phyloP scores from a whole-genome alignment of 352 stramenopile genomes.

The Phytophthora ohioensis region DNA sequence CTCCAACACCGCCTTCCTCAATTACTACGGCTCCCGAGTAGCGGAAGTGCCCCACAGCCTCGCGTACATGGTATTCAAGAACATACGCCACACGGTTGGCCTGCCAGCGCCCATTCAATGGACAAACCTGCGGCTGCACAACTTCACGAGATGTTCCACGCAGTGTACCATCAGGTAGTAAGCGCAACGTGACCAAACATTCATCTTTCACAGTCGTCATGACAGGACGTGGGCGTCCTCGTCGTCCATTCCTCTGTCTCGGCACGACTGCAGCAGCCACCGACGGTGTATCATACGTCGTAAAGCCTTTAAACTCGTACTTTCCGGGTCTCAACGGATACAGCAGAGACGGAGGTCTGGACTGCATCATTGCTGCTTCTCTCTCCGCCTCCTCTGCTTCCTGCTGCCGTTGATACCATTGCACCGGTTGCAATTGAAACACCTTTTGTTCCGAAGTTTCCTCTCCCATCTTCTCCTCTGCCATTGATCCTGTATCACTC shows the following conservation, averaged over 20 bases:
- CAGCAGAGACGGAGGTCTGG: conserved; percentile 38
- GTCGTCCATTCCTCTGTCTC: conserved; percentile 27
- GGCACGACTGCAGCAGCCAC: conserved; percentile 1
- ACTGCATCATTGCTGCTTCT: conserved; percentile 22
- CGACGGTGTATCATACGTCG: conserved; percentile 44
- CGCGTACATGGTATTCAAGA: conserved; percentile 71
- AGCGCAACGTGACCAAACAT: conserved; percentile 72
- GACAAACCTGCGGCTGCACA: conserved; percentile 66
- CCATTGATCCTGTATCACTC: conserved; percentile 12
- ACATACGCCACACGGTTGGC: conserved; percentile 63
- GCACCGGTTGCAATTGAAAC: conserved; percentile 41
- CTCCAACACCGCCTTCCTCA: conserved; percentile 14
- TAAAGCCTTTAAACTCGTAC: conserved; percentile 76
- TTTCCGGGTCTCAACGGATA: conserved; percentile 64
- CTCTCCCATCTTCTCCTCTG: not conserved
- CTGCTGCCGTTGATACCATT: conserved; percentile 35
- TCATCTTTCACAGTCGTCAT: conserved; percentile 51
- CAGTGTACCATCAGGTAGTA: conserved; percentile 61
- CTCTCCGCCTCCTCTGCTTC: conserved; percentile 24
- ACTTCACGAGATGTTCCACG: conserved; percentile 66
- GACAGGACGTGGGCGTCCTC: conserved; percentile 10
- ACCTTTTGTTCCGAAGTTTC: conserved; percentile 18
- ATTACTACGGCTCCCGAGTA: conserved; percentile 64
- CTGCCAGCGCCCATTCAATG: conserved; percentile 61
- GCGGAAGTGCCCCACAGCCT: conserved; percentile 66